A percentile compares a stretch with the other conserved stretches of the same genome.
These are phyloP conservation scores for Phytophthora pseudosyringae DNA, from an alignment of 352 stramenopile species.

Conservation along the genomic window DNA sequence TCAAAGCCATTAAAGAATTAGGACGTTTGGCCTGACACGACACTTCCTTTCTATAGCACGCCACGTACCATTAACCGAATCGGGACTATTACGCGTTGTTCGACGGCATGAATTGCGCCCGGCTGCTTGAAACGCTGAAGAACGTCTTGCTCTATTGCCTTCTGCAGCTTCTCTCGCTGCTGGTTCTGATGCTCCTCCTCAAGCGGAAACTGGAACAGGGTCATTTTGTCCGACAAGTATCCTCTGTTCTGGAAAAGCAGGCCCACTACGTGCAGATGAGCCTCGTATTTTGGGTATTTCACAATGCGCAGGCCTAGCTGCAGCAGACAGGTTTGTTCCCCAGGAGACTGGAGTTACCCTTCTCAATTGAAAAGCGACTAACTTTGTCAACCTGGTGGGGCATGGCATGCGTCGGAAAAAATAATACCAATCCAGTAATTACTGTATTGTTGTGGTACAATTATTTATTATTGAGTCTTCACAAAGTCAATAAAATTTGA, in stretches of 20 bases:
- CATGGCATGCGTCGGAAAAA: too few relatives aligned
- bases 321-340: too few relatives aligned
- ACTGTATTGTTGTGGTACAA: too few relatives aligned
- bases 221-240: slow-evolving; percentile 15
- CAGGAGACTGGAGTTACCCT: too few relatives aligned
- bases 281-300: slow-evolving; percentile 32
- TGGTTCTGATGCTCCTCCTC: slow-evolving; percentile 7
- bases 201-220: slow-evolving; percentile 1
- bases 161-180: slow-evolving; percentile 13
- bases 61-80: slow-evolving; percentile 35
- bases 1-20: too few relatives aligned
- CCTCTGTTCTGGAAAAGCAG: slow-evolving; percentile 25
- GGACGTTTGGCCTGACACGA: too few relatives aligned
- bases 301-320: slow-evolving; percentile 26
- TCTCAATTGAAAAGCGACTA: too few relatives aligned
- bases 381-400: too few relatives aligned
- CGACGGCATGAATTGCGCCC: not conserved
- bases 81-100: slow-evolving; percentile 34
- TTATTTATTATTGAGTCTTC: too few relatives aligned
- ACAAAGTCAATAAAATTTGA: too few relatives aligned
- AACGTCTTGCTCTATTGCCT: slow-evolving; percentile 17
- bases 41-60: slow-evolving; percentile 22
- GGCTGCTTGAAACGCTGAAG: slow-evolving; percentile 5
- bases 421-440: too few relatives aligned
- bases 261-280: not conserved